Base-by-base conservation (phyloP, 2,329 filamentous ascomycete species). In the Onygenales sp. region DNA sequence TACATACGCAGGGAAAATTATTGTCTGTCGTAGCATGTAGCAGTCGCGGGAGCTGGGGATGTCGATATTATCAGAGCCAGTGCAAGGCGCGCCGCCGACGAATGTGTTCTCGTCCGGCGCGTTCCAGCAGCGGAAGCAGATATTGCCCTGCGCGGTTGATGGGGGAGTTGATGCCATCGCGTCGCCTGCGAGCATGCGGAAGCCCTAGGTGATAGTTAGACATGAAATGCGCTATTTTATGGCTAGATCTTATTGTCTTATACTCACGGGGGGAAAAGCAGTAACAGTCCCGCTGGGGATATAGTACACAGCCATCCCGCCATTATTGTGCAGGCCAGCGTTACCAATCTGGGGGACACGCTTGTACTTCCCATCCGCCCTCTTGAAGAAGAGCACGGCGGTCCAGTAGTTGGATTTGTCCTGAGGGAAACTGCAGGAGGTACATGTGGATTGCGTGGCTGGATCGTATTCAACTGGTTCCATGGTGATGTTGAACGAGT, bases 401-500 rank as follows among this genome's bases (percentile, higher is more conserved):
- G 72, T 74, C 72, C 72, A 75, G 68, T 75, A 74, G 69, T 75
- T 75, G 64, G 70, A 73, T 60, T 68, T 66, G 61, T 75, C 71
- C 60, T 74, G 67, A 54, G 61, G 63, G 63, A 75, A 74, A 42
- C 62, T 71, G 65, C 72, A 75, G 17, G 70, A 73, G 8, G 71
- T 9, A 32, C 46, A 49, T n/a, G 32, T 37, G 3, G 71, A 74
- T 49, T 57, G 54, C 42, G 59, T 36, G 10, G 68, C 59, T 9
- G 14, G 14, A 7, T 44, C 42, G 14, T 27, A 14, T 17, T 69
- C 63, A 52, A 73, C 69, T 59, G 71, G 65, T 61, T 72, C 67
- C 71, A 75, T 74, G 57, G 69, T 70, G 54, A 72, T 58, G 66
- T 74, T 74, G 63, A 75, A 71, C 32, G 70, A 70, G 66, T 72